Evolutionary conservation across 345 rosid species (phyloP), one percentile per base, ranked within the genome.

Genomic region (Brassica nigra): DNA sequence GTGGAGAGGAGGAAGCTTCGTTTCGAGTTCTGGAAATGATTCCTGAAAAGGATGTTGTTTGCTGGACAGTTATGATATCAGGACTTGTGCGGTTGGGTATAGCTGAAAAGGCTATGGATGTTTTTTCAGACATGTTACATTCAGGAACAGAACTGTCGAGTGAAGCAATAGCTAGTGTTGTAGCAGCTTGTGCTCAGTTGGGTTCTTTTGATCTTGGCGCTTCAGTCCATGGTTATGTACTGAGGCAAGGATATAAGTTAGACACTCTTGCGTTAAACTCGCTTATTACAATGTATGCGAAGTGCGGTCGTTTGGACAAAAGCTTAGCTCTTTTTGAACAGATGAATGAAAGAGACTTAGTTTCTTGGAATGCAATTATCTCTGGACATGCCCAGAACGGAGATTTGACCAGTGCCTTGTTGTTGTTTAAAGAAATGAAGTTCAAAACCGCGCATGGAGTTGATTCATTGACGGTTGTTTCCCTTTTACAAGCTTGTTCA

Each of bases 361-460:
- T 94, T 62, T 88, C 98, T 1, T 92, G 98, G 98, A 94, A 94
- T 79, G 93, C 98, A 20, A 71, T 92, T 49, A 88, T 90, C 67
- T 79, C 90, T 0, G 98, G 93, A 58, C 85, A 84, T 87, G 90
- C 88, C 23, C 90, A 88, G 69, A 87, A 83, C 71, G 91, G 88
- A 47, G 73, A 89, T 72, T 78, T 90, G 76, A 44, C 70, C 8
- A 78, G 85, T 58, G 88, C 92, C 29, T 71, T 90, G 79, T 76
- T 78, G 14, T 79, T 83, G 64, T 90, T 94, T 74, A 78, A 52
- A 55, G 82, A 85, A 74, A 90, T 88, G 85, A 86, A 82, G 75
- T 74, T 68, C 36, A 6, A 27, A 70, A 71, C 75, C 58, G 11
- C n/a, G 76, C 85, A 84, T 66, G 79, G 66, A 80, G 87, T 90